Base-by-base conservation (phyloP, 1,284 basidiomycete species). In the Cutaneotrichosporon dermatis region DNA sequence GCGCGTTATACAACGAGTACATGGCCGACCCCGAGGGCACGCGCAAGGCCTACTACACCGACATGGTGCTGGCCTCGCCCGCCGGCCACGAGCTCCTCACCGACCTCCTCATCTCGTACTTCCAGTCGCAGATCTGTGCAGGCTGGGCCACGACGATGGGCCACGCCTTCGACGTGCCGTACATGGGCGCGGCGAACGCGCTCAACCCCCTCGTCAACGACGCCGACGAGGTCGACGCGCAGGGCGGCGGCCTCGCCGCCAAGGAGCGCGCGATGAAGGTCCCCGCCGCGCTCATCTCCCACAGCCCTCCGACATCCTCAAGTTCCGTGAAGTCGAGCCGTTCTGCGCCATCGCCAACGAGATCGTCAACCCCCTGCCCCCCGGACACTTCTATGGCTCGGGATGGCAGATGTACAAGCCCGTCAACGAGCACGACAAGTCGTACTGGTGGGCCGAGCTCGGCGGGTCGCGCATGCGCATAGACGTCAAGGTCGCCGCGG, bases 311-410 rank as follows among this genome's bases (percentile, higher is more conserved):
- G 82, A 84, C 66, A 66, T 81, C 69, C 55, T 82, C 3, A 77
- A 82, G 13, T 92, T 88, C 75, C 84, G 89, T 71, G 93, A 96
- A 74, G 85, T 93, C 58, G 82, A 84, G 49, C 93, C 93, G 8
- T 91, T 83, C 79, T 97, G 93, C 76, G 91, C 90, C 1, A 88
- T 86, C 15, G 93, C 93, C 37, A 95, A 95, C 77, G 92, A 96
- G 76, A 82, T 97, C 49, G 89, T 96, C 75, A 96, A 96, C 79
- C 93, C 93, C 1, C 82, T 97, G 0, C 92, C 93, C 8, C 85
- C 87, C 0, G 89, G 88, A 40, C 80, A 94, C 66, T 96, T 97
- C 79, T 88, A 87, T 62, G 93, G 92, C 36, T 88, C 88, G 0
- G 93, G 93, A 4, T 97, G 93, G 92, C 81, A 83, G 58, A 84